These are phyloP conservation scores for Suhomyces canberraensis DNA, from an alignment of 805 yeast genomes.

Conservation along the genomic window DNA sequence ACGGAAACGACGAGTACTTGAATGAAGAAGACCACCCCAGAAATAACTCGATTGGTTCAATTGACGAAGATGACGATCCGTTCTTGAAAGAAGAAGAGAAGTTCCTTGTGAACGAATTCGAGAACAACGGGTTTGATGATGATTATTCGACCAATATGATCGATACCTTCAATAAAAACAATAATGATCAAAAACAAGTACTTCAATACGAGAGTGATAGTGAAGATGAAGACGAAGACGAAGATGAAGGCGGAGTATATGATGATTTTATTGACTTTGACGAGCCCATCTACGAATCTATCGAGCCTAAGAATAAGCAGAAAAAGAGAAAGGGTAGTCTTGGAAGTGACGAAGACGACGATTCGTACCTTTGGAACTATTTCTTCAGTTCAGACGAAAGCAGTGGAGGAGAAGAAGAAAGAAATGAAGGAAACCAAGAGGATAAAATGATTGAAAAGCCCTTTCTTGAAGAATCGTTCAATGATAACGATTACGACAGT, in stretches of 20 bases:
- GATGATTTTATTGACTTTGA: slow-evolving; percentile 38
- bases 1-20: slow-evolving; percentile 39
- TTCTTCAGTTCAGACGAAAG: slow-evolving; percentile 50
- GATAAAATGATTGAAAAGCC: slow-evolving; percentile 11
- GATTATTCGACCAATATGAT: slow-evolving; percentile 17
- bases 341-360: slow-evolving; percentile 55
- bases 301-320: slow-evolving; percentile 6
- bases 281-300: slow-evolving; percentile 2
- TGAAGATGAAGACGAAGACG: slow-evolving; percentile 25
- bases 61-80: slow-evolving; percentile 35
- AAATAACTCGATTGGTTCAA: slow-evolving; percentile 26
- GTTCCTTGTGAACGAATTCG: slow-evolving; percentile 44
- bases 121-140: slow-evolving; percentile 42
- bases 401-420: slow-evolving; percentile 15
- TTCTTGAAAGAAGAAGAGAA: slow-evolving; percentile 44
- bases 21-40: slow-evolving; percentile 3
- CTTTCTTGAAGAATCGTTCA: slow-evolving; percentile 3
- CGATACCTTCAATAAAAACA: slow-evolving; percentile 18
- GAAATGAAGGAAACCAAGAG: slow-evolving; percentile 16
- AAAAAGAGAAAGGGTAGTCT: slow-evolving; percentile 11
- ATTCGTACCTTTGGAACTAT: slow-evolving; percentile 71
- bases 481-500: slow-evolving; percentile 46
- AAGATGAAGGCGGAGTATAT: slow-evolving; percentile 31
- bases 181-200: slow-evolving; percentile 30
- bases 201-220: slow-evolving; percentile 40